Percentiles rank a stretch among this genome's conserved stretches.
These are phyloP conservation scores for Nicotiana paniculata DNA, from an alignment of 257 asterid species.

Conservation along the genomic window DNA sequence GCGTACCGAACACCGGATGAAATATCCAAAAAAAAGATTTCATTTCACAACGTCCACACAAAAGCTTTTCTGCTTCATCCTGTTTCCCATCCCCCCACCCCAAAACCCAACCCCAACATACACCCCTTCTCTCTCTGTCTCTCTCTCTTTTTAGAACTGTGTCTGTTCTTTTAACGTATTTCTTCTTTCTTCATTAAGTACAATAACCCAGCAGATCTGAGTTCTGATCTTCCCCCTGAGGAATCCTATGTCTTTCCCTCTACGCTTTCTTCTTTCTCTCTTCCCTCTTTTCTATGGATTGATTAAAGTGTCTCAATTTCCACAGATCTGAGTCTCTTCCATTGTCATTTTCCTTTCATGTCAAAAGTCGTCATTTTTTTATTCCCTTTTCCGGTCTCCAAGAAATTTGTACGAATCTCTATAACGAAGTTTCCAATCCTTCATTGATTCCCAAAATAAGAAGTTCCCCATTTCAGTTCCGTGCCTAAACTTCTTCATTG, in stretches of 20 bases:
- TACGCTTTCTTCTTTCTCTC: neutral
- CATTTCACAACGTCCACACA: too few relatives aligned
- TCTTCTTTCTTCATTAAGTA: neutral
- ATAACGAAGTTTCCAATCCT: slow-evolving; percentile 17
- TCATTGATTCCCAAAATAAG: neutral
- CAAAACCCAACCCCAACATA: neutral
- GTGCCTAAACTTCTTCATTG: neutral
- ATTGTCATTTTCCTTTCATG: neutral
- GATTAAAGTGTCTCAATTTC: neutral
- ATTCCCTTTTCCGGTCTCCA: neutral
- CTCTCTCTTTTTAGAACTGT: neutral
- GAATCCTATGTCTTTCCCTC: neutral
- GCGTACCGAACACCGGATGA: too few relatives aligned
- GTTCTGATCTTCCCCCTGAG: neutral
- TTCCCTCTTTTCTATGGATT: neutral
- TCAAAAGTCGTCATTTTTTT: neutral
- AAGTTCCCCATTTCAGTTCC: neutral
- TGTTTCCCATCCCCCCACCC: too few relatives aligned
- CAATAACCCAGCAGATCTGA: neutral
- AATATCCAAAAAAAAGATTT: too few relatives aligned
- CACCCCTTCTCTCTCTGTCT: neutral
- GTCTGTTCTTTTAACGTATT: neutral
- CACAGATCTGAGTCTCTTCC: slow-evolving; percentile 1
- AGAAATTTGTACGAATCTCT: neutral
- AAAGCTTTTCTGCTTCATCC: too few relatives aligned